Evolutionary conservation across 495 filamentous ascomycete genomes (phyloP), one percentile per base, ranked within the genome.

Genomic region (Podospora anserina): DNA sequence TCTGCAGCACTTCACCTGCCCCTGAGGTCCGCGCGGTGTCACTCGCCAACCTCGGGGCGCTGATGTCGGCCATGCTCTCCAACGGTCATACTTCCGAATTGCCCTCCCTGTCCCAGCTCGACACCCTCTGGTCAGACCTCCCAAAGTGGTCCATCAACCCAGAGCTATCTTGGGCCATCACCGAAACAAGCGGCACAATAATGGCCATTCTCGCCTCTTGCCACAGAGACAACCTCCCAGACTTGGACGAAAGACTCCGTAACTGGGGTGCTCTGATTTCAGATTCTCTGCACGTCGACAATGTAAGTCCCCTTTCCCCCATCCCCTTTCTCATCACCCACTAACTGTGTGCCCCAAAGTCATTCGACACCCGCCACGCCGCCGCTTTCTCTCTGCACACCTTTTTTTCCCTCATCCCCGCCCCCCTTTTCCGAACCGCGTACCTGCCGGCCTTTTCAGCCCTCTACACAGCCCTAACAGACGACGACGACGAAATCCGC

Each of bases 401-500:
- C 23, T 80, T 83, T 66, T 75, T 79, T 54, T 13, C 61, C 18
- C 65, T 13, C n/a, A 13, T 27, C 18, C 3, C 34, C 6, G 16
- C 4, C 63, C 39, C 18, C 49, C 58, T 0, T 15, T 68, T 57
- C 54, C 20, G 70, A 27, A 81, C 80, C 15, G 23, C 23, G 23
- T 75, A 86, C 9, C 74, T 70, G 65, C 85, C 71, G 56, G 86
- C 64, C 78, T 82, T 82, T 49, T 70, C 79, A 1, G 79, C 80
- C 0, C 80, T 87, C n/a, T 87, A 84, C 72, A 77, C 79, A 83
- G 71, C 69, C 70, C 81, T 97, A 0, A 89, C 91, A 68, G 95
- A 97, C 76, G 95, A 99, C 71, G 95, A 97, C 71, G 91, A 96
- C 58, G 94, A 97, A 55, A 82, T 97, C 54, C 85, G 94, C 4